A percentile compares a stretch with the other conserved stretches of the same genome.
phyloP scores from a whole-genome alignment of 139 green algal species.

The Chlorella sp. region DNA sequence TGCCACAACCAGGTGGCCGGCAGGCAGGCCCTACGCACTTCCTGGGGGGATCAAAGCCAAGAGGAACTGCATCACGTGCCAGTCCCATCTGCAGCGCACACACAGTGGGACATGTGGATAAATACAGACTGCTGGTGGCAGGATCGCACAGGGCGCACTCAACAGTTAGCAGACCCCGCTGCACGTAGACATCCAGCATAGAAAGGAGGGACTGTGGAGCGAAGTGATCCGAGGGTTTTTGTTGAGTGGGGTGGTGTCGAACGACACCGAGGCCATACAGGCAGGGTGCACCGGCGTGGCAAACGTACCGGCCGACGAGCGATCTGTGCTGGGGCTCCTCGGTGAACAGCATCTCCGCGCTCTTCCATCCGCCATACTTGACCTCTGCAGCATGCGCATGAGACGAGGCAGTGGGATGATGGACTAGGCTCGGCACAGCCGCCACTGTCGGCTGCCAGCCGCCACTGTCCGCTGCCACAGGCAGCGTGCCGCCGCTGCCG shows the following conservation, averaged over 20 bases:
- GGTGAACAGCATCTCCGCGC: slow-evolving; percentile 35
- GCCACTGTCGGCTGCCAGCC: not conserved
- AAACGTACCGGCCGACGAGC: not conserved
- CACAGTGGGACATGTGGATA: too few relatives aligned
- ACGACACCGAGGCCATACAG: too few relatives aligned
- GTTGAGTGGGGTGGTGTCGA: too few relatives aligned
- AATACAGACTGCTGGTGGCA: too few relatives aligned
- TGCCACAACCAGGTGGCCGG: too few relatives aligned
- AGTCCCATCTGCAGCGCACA: slow-evolving; percentile 46
- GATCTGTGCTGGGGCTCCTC: not conserved
- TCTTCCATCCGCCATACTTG: slow-evolving; percentile 43
- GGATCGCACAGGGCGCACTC: too few relatives aligned
- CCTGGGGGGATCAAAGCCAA: slow-evolving; percentile 44
- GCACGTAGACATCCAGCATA: too few relatives aligned
- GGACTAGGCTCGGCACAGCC: not conserved
- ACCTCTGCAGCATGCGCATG: slow-evolving; percentile 7
- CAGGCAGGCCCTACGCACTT: slow-evolving; percentile 14
- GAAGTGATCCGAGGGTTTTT: too few relatives aligned
- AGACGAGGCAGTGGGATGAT: too few relatives aligned
- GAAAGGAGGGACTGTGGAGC: too few relatives aligned
- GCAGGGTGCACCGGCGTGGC: not conserved
- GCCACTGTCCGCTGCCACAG: not conserved
- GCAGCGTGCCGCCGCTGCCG: too few relatives aligned
- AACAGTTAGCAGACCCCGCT: not conserved
- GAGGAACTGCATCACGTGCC: slow-evolving; percentile 54